phyloP scores from a whole-genome alignment of 2,329 filamentous ascomycete genomes.

The Diaporthe citriasiana region DNA sequence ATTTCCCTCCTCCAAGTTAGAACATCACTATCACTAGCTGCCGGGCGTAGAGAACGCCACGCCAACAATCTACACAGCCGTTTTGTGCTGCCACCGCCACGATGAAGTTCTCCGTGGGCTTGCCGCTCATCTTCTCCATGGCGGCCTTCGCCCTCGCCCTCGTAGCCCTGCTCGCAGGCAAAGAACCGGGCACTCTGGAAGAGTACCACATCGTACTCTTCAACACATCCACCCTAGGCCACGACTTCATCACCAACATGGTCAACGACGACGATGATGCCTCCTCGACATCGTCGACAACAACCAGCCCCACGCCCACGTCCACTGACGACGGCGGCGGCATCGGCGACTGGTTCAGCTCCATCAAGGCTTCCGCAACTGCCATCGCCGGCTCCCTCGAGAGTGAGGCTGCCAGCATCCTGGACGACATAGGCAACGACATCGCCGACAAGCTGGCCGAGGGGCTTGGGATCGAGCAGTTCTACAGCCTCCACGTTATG shows the following conservation, averaged over 20 bases:
- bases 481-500: slow-evolving; percentile 52
- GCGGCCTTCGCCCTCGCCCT: slow-evolving; percentile 55
- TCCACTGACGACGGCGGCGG: slow-evolving; percentile 42
- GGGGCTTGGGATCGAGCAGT: slow-evolving; percentile 52
- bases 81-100: neutral
- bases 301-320: slow-evolving; percentile 44
- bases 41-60: neutral
- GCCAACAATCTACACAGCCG: neutral
- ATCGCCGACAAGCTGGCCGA: slow-evolving; percentile 47
- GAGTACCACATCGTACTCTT: slow-evolving; percentile 57
- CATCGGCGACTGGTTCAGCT: slow-evolving; percentile 39
- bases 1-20: neutral
- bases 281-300: slow-evolving; percentile 47
- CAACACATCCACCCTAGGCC: slow-evolving; percentile 58
- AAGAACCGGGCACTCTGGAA: slow-evolving; percentile 54
- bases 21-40: neutral
- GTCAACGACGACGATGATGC: slow-evolving; percentile 15
- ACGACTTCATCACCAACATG: slow-evolving; percentile 52
- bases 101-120: slow-evolving; percentile 42
- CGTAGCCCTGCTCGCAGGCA: slow-evolving; percentile 56
- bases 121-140: slow-evolving; percentile 53
- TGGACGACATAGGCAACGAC: slow-evolving; percentile 52
- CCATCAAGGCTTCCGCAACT: slow-evolving; percentile 39
- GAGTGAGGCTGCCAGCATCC: slow-evolving; percentile 45
- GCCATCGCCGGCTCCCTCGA: slow-evolving; percentile 44